Percentiles rank a stretch among this genome's conserved stretches.
phyloP scores from a whole-genome alignment of 495 filamentous ascomycete species.

The Podospora comata region DNA sequence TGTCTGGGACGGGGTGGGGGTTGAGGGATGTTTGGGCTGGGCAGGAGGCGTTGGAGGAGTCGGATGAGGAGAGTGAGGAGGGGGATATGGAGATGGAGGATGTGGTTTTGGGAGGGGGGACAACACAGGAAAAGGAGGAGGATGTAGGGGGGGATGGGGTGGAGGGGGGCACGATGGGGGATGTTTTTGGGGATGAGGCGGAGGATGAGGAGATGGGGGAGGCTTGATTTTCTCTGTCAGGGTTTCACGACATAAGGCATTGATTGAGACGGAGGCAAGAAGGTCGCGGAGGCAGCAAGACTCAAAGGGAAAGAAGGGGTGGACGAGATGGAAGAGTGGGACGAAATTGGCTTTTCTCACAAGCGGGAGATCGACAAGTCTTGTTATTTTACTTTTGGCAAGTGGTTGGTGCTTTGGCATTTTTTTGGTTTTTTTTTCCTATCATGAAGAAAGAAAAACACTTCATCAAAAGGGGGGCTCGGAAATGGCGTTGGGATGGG shows the following conservation, averaged over 20 bases:
- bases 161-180: constrained; percentile 48
- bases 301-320: neutral
- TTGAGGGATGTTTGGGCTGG: constrained; percentile 73
- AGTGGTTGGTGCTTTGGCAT: neutral
- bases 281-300: too few relatives aligned
- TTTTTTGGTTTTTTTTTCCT: neutral
- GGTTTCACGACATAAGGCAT: too few relatives aligned
- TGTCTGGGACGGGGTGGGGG: constrained; percentile 81
- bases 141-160: constrained; percentile 36
- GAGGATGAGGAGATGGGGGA: constrained; percentile 45
- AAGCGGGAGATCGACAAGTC: neutral
- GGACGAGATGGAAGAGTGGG: neutral
- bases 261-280: too few relatives aligned
- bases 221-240: constrained; percentile 19
- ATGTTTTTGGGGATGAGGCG: constrained; percentile 43
- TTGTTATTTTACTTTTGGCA: constrained; percentile 1
- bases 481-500: neutral
- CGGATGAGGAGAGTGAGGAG: constrained; percentile 51
- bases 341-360: neutral
- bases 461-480: neutral
- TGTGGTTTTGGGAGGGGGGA: constrained; percentile 28
- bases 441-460: neutral
- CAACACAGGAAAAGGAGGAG: constrained; percentile 42
- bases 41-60: constrained; percentile 38
- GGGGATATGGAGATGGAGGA: constrained; percentile 36